Percentiles rank a stretch among this genome's conserved stretches.
Conservation (phyloP, 108 stramenopile genomes). For the Hondaea fermentalgiana region DNA sequence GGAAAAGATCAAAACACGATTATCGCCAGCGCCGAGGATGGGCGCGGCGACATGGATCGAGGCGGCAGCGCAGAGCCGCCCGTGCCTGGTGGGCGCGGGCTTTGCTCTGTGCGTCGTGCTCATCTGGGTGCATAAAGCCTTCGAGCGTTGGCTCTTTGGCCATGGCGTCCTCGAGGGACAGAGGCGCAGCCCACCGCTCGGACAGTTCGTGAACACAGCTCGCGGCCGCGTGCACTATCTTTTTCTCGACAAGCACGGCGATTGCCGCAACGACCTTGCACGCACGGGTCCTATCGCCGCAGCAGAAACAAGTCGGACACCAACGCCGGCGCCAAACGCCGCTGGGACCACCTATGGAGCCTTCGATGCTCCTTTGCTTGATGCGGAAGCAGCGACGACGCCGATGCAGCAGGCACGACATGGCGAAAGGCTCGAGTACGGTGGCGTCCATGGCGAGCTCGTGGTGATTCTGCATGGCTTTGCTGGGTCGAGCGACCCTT, state of each 20-base stretch:
- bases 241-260: background rate
- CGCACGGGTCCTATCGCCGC: background rate
- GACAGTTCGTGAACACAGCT: background rate
- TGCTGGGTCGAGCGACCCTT: background rate
- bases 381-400: background rate
- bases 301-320: too few species aligned
- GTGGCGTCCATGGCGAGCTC: background rate
- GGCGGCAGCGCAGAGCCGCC: background rate
- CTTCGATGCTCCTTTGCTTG: background rate
- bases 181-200: background rate
- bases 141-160: background rate
- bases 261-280: background rate
- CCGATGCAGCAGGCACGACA: background rate
- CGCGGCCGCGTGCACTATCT: background rate
- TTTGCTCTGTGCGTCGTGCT: background rate
- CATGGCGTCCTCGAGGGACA: background rate
- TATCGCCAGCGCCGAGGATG: background rate
- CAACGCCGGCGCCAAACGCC: too few species aligned
- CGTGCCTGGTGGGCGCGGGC: background rate
- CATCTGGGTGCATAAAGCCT: background rate
- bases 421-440: background rate
- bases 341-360: background rate
- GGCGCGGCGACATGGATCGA: background rate
- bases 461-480: slow-evolving; percentile 5
- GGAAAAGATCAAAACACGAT: too few species aligned